Percentiles rank a stretch among this genome's conserved stretches.
Evolutionary conservation across 2,329 filamentous ascomycete genomes (phyloP).

Genomic region (Saccharata proteae): DNA sequence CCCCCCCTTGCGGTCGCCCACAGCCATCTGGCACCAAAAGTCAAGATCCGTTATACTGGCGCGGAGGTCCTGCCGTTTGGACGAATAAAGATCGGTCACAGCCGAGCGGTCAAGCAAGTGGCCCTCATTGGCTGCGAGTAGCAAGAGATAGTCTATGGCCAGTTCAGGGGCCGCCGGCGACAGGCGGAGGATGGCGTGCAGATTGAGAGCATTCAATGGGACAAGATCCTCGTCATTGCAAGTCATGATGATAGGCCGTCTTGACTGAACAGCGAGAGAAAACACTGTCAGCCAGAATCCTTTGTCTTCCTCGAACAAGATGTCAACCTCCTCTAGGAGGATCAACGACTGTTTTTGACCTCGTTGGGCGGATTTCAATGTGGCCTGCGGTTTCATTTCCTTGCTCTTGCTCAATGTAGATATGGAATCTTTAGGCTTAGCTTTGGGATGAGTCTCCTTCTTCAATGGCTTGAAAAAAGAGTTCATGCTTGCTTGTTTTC

Average conservation of each 20-base stretch:
- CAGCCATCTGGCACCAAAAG: slow-evolving; percentile 93
- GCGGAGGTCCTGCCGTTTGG: slow-evolving; percentile 60
- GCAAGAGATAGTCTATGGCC: slow-evolving; percentile 67
- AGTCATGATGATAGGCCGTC: slow-evolving; percentile 85
- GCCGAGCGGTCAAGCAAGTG: slow-evolving; percentile 61
- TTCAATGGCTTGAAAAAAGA: slow-evolving; percentile 55
- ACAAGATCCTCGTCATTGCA: slow-evolving; percentile 87
- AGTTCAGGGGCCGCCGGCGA: slow-evolving; percentile 51
- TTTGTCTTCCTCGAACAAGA: slow-evolving; percentile 91
- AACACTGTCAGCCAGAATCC: slow-evolving; percentile 83
- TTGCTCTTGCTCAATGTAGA: background rate
- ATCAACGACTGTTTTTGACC: slow-evolving; percentile 87
- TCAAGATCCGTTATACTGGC: slow-evolving; percentile 74
- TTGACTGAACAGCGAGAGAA: slow-evolving; percentile 68
- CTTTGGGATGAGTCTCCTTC: slow-evolving; percentile 13
- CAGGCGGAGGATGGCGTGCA: slow-evolving; percentile 78
- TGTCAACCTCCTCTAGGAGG: slow-evolving; percentile 82
- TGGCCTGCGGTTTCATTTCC: slow-evolving; percentile 13
- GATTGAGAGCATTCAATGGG: slow-evolving; percentile 58
- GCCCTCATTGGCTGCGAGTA: slow-evolving; percentile 79
- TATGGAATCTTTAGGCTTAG: slow-evolving; percentile 9
- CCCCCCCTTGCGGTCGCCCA: slow-evolving; percentile 79
- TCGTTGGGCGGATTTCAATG: slow-evolving; percentile 21
- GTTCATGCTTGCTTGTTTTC: slow-evolving; percentile 67
- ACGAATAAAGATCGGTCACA: slow-evolving; percentile 57